Evolutionary conservation across 257 asterid genomes (phyloP).

Genomic region (Sherardia arvensis): DNA sequence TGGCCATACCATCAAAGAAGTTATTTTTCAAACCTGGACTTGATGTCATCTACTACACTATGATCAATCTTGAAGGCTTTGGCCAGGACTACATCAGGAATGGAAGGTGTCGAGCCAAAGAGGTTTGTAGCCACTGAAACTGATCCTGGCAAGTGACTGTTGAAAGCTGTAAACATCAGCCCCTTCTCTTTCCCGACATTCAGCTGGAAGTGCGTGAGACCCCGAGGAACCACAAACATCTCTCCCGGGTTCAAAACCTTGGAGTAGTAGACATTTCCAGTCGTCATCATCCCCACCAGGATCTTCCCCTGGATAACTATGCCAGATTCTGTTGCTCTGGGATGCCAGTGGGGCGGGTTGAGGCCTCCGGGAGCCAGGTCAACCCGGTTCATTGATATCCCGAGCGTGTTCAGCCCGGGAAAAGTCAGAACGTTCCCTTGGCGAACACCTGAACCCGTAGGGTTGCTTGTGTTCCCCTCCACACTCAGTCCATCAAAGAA

Average conservation of each 20-base stretch:
- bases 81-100: slow-evolving; percentile 39
- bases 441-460: slow-evolving; percentile 13
- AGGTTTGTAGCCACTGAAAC: slow-evolving; percentile 20
- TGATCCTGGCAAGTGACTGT: slow-evolving; percentile 51
- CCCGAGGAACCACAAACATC: slow-evolving; percentile 52
- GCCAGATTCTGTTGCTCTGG: slow-evolving; percentile 45
- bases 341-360: slow-evolving; percentile 54
- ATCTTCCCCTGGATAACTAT: slow-evolving; percentile 38
- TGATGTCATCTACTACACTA: slow-evolving; percentile 31
- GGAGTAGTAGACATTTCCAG: slow-evolving; percentile 25
- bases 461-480: slow-evolving; percentile 26
- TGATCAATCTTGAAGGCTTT: slow-evolving; percentile 41
- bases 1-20: too few species aligned
- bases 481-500: slow-evolving; percentile 38
- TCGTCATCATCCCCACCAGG: slow-evolving; percentile 40
- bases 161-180: slow-evolving; percentile 36
- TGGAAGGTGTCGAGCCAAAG: slow-evolving; percentile 41
- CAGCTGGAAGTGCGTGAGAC: slow-evolving; percentile 49
- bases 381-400: slow-evolving; percentile 51
- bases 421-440: slow-evolving; percentile 34
- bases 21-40: slow-evolving; percentile 28
- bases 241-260: slow-evolving; percentile 32
- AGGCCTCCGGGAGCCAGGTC: slow-evolving; percentile 37
- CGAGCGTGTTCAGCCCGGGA: slow-evolving; percentile 54
- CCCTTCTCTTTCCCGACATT: slow-evolving; percentile 48